Base-by-base conservation (phyloP, 1,284 basidiomycete genomes). In the Pseudozyma thailandica region DNA sequence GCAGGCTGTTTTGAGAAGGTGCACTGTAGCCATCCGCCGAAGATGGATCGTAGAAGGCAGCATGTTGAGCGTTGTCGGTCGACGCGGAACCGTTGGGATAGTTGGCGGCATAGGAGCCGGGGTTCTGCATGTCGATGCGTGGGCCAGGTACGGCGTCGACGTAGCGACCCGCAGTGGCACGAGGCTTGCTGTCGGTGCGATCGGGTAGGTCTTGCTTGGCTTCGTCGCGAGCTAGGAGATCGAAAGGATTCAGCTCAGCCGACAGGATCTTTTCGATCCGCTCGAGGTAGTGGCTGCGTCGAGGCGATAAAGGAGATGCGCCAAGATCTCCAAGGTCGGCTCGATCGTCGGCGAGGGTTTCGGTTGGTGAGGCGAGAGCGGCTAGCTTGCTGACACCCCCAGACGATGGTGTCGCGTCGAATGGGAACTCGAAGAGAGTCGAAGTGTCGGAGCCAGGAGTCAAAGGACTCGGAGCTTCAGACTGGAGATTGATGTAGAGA, bases 21-120 rank as follows among this genome's bases (percentile, higher is more conserved):
- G 54, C 70, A 21, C 55, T 60, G 60, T 72, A 72, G 43, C 70
- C 70, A 53, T 72, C 70, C 1, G 70, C 70, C 5, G 70, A 72
- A 3, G 59, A 63, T 4, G 70, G 70, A 41, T 72, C 70, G 49
- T 72, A 72, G 48, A 68, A 72, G 16, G 62, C 54, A 9, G 44
- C 45, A 30, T 53, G 30, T 25, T 54, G 43, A 8, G 38, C 23
- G 18, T 53, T 50, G 4, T 47, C 39, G 13, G 41, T 48, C 21
- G 50, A 50, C 12, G 50, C 43, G 31, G 37, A 38, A 12, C 28
- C 38, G 10, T 55, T 39, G 47, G 35, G 37, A 18, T 47, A 38
- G 8, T 30, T 23, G 12, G 27, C 45, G 27, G 43, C 33, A 35
- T 20, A 23, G 3, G 45, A 30, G 46, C 46, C 27, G 16, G 61